These are phyloP conservation scores for Chytriomyces confervae DNA, from an alignment of 192 early-diverging fungal genomes.

Conservation along the genomic window DNA sequence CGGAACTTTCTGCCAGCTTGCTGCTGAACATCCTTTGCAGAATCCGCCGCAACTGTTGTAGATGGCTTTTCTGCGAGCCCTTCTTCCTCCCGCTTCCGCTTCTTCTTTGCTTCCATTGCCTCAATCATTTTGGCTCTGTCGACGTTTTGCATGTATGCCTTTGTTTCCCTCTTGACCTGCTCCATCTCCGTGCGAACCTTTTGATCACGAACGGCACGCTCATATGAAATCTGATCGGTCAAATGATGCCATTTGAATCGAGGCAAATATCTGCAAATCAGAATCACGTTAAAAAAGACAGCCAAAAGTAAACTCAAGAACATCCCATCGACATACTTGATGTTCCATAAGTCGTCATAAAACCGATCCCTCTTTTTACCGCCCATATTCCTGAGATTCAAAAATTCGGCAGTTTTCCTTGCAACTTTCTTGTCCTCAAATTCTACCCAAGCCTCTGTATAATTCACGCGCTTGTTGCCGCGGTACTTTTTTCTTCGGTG, in stretches of 20 bases:
- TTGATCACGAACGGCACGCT: conserved; percentile 72
- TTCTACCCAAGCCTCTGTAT: conserved; percentile 96
- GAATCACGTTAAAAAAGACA: not conserved
- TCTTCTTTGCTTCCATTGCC: conserved; percentile 75
- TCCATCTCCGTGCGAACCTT: conserved; percentile 80
- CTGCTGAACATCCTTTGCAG: not conserved
- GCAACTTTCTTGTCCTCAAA: conserved; percentile 93
- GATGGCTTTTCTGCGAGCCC: conserved; percentile 1
- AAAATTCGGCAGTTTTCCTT: conserved; percentile 69
- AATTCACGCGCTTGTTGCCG: conserved; percentile 84
- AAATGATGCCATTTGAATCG: conserved; percentile 97
- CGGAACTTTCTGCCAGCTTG: conserved; percentile 51
- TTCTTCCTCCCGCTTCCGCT: conserved; percentile 44
- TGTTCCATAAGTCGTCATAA: conserved; percentile 96
- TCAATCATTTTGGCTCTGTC: conserved; percentile 86
- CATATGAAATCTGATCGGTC: conserved; percentile 87
- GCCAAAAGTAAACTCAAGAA: not conserved
- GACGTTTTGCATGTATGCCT: conserved; percentile 86
- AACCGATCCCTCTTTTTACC: conserved; percentile 85
- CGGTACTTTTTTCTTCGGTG: conserved; percentile 84
- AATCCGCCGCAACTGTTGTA: not conserved
- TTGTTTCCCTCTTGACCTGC: conserved; percentile 85
- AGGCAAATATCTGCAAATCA: conserved; percentile 69
- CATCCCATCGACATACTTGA: conserved; percentile 57
- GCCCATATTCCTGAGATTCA: conserved; percentile 86